phyloP scores from a whole-genome alignment of 2,329 filamentous ascomycete genomes.

The Arthrobotrys entomopaga region DNA sequence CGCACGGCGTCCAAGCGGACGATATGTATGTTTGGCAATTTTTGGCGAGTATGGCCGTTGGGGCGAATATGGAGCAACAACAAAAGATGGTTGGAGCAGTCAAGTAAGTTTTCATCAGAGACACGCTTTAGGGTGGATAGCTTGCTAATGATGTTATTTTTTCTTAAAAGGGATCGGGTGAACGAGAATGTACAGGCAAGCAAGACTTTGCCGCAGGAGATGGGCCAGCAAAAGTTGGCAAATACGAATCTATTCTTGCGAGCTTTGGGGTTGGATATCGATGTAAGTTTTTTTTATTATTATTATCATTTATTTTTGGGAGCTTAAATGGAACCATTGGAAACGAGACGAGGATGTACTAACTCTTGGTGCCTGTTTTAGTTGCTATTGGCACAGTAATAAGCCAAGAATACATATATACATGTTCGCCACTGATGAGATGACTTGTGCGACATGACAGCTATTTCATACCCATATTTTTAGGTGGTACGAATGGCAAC shows the following conservation, averaged over 20 bases:
- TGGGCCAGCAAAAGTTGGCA: conserved; percentile 82
- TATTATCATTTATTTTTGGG: no score
- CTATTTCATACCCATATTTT: conserved; percentile 55
- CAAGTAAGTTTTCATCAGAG: conserved; percentile 69
- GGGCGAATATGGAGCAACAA: conserved; percentile 92
- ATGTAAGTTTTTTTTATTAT: conserved; percentile 63
- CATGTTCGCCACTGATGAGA: neutral
- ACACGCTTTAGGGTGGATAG: neutral
- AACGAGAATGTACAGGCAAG: conserved; percentile 92
- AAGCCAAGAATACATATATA: neutral
- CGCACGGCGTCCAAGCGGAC: conserved; percentile 86
- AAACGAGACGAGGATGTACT: neutral
- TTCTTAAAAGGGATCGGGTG: conserved; percentile 76
- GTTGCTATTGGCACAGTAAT: conserved; percentile 20
- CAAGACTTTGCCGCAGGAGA: conserved; percentile 87
- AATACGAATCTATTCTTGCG: conserved; percentile 99
- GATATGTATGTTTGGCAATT: conserved; percentile 99
- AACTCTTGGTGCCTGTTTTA: conserved; percentile 1
- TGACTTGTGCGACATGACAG: conserved; percentile 3
- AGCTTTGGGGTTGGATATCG: conserved; percentile 97
- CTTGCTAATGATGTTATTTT: conserved; percentile 17
- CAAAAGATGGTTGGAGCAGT: conserved; percentile 93
- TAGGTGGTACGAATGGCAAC: conserved; percentile 51
- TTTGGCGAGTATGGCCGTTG: conserved; percentile 91
- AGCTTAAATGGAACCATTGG: neutral